Conservation (phyloP, 2,329 filamentous ascomycete genomes). For the Polytolypa hystricis region DNA sequence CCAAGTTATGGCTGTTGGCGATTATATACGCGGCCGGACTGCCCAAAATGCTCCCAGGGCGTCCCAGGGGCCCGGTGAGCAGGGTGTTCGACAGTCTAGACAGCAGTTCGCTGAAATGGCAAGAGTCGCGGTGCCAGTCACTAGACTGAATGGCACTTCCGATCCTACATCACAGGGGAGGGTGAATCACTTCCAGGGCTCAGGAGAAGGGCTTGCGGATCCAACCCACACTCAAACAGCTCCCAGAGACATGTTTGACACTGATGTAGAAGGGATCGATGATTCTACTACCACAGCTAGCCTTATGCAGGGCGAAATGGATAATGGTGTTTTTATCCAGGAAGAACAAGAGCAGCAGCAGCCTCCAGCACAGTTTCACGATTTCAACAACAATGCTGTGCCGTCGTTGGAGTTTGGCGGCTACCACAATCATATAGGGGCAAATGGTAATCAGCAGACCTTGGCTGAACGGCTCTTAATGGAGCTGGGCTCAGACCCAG, state of each 20-base stretch:
- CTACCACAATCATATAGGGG: constrained; percentile 11
- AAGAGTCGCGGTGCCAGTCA: constrained; percentile 23
- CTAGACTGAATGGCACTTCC: constrained; percentile 14
- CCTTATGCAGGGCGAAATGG: constrained; percentile 25
- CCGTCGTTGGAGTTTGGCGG: not conserved
- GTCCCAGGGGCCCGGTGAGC: constrained; percentile 23
- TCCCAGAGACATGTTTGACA: constrained; percentile 30
- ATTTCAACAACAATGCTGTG: constrained; percentile 6
- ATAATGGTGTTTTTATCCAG: too few species aligned
- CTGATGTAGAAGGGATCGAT: constrained; percentile 33
- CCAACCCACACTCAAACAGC: constrained; percentile 1
- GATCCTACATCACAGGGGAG: not conserved
- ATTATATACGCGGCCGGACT: constrained; percentile 25
- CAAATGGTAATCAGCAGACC: constrained; percentile 9
- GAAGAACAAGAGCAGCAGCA: too few species aligned
- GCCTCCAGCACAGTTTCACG: too few species aligned
- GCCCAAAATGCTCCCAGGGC: constrained; percentile 7
- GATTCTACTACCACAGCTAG: constrained; percentile 33
- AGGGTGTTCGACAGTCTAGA: constrained; percentile 12
- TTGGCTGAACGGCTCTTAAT: constrained; percentile 26
- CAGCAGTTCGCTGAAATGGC: constrained; percentile 25
- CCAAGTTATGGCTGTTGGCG: constrained; percentile 29
- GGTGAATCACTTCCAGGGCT: not conserved
- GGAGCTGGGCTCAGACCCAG: constrained; percentile 26
- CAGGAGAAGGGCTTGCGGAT: too few species aligned